Base-by-base conservation (phyloP, 768 basidiomycete species). In the Pholiota microspora region DNA sequence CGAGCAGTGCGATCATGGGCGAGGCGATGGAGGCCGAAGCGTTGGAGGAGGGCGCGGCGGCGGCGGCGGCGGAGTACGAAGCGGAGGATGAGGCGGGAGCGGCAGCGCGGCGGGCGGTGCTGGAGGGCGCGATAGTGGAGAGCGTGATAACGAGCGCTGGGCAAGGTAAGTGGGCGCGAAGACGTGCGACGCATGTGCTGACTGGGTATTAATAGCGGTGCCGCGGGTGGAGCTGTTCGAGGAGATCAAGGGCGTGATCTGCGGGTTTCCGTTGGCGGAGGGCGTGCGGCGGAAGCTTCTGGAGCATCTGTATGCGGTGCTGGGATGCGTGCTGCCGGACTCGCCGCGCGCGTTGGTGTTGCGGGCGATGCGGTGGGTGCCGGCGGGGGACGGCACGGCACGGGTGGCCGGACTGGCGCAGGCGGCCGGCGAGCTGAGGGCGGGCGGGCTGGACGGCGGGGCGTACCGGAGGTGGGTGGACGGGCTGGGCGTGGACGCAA, bases 41-140 rank as follows among this genome's bases (percentile, higher is more conserved):
- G 53, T 16, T 38, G 29, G 49, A 49, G 13, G 54, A 49, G 23
- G 48, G 24, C 1, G 53, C 48, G 18, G 57, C 42, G 8, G 32
- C 45, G 27, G 53, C 34, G 32, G 57, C 45, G 28, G 57, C 40
- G 18, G 55, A 46, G 36, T 48, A 74, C 35, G 64, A 63, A 28
- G 74, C 74, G 54, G 73, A 73, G 28, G 81, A 79, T 15, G 78
- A 73, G 13, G 76, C 73, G 34, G 79, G 80, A 45, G 77, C 80
- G 51, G 75, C 75, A 40, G 88, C 88, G 16, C 76, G 88, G 48
- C 75, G 74, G 63, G 80, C 80, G 38, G 84, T 94, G 64, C 78
- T 93, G 77, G 74, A 84, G 48, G 92, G 92, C 23, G 89, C 80
- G 3, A 91, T 93, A 61, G 88, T 91, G 34, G 84, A 81, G 65